phyloP scores from a whole-genome alignment of 768 basidiomycete species.

The Naganishia antarctica region DNA sequence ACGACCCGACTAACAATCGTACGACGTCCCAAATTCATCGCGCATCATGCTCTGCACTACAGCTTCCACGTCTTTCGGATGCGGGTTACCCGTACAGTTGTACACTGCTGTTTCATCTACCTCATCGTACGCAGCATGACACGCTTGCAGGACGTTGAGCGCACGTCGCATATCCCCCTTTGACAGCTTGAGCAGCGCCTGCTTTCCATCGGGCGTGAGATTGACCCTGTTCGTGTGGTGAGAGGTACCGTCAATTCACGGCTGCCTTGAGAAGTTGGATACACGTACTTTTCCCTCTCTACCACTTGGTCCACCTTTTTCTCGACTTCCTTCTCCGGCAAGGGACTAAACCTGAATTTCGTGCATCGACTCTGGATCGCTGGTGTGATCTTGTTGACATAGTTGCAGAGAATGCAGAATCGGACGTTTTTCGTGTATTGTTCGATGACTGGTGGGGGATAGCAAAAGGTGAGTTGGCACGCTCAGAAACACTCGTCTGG shows the following conservation, averaged over 20 bases:
- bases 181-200: constrained; percentile 82
- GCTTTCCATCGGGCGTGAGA: constrained; percentile 75
- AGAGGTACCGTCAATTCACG: background rate
- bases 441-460: constrained; percentile 65
- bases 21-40: constrained; percentile 89
- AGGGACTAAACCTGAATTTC: constrained; percentile 89
- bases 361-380: constrained; percentile 99
- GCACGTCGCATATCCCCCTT: constrained; percentile 97
- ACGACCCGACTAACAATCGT: constrained; percentile 50
- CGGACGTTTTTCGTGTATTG: constrained; percentile 98
- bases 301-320: constrained; percentile 72
- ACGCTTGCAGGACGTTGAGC: constrained; percentile 92
- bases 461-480: background rate
- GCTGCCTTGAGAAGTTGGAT: background rate
- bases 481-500: background rate
- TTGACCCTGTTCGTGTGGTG: constrained; percentile 64
- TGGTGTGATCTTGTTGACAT: constrained; percentile 97
- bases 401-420: constrained; percentile 99
- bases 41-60: constrained; percentile 93
- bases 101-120: constrained; percentile 88
- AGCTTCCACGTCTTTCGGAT: constrained; percentile 86
- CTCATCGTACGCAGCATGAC: constrained; percentile 89
- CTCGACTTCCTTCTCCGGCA: constrained; percentile 79
- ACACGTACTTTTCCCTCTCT: constrained; percentile 70
- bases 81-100: constrained; percentile 93